Conservation (phyloP, 2,329 filamentous ascomycete species). For the Pyrenochaeta sp. region DNA sequence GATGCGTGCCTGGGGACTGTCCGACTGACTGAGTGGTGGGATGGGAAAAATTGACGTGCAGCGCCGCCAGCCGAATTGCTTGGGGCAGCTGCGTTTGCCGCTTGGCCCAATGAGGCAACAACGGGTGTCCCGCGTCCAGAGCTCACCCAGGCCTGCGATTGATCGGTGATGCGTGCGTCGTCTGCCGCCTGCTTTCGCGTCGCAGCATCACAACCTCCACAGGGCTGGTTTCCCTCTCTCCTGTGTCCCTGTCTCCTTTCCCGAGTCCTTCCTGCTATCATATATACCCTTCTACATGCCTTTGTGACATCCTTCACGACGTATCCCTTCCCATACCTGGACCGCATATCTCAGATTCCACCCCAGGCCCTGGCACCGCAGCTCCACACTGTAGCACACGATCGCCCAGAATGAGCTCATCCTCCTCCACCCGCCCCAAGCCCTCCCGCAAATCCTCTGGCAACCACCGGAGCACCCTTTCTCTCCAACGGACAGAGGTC, state of each 20-base stretch:
- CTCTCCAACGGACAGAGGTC: slow-evolving; percentile 75
- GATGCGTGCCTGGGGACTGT: slow-evolving; percentile 22
- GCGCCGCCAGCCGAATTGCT: slow-evolving; percentile 23
- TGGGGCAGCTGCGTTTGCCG: slow-evolving; percentile 9
- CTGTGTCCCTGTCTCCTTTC: slow-evolving; percentile 12
- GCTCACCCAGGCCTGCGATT: no score
- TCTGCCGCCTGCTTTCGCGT: slow-evolving; percentile 23
- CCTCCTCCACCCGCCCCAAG: slow-evolving; percentile 40
- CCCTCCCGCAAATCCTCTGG: slow-evolving; percentile 51
- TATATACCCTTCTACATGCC: slow-evolving; percentile 9
- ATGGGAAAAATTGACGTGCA: slow-evolving; percentile 11
- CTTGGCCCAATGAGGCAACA: slow-evolving; percentile 18
- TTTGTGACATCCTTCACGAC: slow-evolving; percentile 22
- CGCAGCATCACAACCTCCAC: slow-evolving; percentile 10
- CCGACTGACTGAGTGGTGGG: slow-evolving; percentile 23
- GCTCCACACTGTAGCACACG: slow-evolving; percentile 7
- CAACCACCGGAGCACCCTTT: slow-evolving; percentile 70
- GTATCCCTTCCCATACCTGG: no score
- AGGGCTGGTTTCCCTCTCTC: slow-evolving; percentile 28
- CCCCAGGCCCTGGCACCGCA: slow-evolving; percentile 12
- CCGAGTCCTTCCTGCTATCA: slow-evolving; percentile 6
- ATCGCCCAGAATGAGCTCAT: slow-evolving; percentile 32
- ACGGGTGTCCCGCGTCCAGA: slow-evolving; percentile 9
- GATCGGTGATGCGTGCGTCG: no score
- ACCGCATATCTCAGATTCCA: slow-evolving; percentile 6